Conservation (phyloP, 2,329 filamentous ascomycete genomes). For the Exophiala xenobiotica region DNA sequence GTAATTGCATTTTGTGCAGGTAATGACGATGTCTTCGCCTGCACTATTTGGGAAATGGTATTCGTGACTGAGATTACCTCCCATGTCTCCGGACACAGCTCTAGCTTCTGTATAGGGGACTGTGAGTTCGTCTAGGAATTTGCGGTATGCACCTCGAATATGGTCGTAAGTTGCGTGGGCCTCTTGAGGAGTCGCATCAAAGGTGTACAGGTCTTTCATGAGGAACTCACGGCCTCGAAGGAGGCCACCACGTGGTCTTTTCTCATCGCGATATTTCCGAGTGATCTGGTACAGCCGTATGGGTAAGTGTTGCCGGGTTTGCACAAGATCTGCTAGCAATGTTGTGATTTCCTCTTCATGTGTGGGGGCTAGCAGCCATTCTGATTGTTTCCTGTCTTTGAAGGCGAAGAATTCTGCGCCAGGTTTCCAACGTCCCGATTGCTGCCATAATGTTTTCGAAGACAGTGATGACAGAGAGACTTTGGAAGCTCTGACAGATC, state of each 20-base stretch:
- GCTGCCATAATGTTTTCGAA: constrained; percentile 77
- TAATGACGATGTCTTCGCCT: constrained; percentile 83
- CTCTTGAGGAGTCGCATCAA: constrained; percentile 67
- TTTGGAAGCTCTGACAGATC: constrained; percentile 70
- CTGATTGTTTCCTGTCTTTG: constrained; percentile 70
- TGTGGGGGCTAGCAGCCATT: constrained; percentile 81
- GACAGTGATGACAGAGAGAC: constrained; percentile 82
- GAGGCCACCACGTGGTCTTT: constrained; percentile 81
- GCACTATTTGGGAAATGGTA: constrained; percentile 79
- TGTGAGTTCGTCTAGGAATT: constrained; percentile 78
- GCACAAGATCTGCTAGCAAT: constrained; percentile 69
- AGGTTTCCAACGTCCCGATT: constrained; percentile 74
- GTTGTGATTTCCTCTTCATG: constrained; percentile 95
- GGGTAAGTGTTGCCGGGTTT: constrained; percentile 83
- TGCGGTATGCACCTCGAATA: constrained; percentile 71
- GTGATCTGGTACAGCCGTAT: constrained; percentile 87
- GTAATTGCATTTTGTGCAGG: constrained; percentile 71
- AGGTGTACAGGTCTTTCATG: constrained; percentile 99
- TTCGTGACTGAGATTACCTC: constrained; percentile 88
- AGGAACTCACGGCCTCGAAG: constrained; percentile 86
- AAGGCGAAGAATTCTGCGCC: constrained; percentile 74
- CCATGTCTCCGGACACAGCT: constrained; percentile 95
- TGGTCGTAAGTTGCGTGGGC: constrained; percentile 77
- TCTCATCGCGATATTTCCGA: constrained; percentile 93
- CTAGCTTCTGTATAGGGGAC: constrained; percentile 81